Percentiles rank a stretch among this genome's conserved stretches.
Evolutionary conservation across 306 rosid genomes (phyloP).

Genomic region (Citrullus mucosospermus): DNA sequence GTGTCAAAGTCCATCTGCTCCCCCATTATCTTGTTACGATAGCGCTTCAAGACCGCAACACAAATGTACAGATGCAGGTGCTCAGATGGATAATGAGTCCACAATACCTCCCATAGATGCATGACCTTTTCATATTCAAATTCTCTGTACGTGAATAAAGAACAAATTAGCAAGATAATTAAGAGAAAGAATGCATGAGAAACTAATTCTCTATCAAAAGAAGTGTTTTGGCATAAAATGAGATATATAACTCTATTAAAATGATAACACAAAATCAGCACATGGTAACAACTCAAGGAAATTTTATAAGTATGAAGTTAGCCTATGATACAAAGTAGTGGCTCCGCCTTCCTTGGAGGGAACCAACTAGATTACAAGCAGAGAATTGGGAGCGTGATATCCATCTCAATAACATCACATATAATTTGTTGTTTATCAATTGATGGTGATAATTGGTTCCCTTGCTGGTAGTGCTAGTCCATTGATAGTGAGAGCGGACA

Average conservation of each 20-base stretch:
- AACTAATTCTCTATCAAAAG: background rate
- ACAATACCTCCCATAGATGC: slow-evolving; percentile 89
- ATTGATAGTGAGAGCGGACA: no score
- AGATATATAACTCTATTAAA: background rate
- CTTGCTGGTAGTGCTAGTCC: no score
- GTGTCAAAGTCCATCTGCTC: slow-evolving; percentile 97
- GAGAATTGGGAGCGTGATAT: background rate
- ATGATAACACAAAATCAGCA: background rate
- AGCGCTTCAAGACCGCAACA: slow-evolving; percentile 80
- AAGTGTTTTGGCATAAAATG: background rate
- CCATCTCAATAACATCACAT: no score
- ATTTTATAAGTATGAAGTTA: background rate
- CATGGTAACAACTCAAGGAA: background rate
- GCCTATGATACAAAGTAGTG: background rate
- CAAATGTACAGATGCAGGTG: slow-evolving; percentile 87
- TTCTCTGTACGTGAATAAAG: slow-evolving; percentile 40
- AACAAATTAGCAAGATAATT: background rate
- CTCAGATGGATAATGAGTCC: slow-evolving; percentile 85
- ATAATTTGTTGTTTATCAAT: no score
- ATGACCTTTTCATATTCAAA: slow-evolving; percentile 63
- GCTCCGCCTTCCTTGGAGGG: background rate
- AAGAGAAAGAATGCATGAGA: background rate
- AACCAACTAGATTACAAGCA: background rate
- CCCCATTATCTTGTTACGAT: slow-evolving; percentile 62
- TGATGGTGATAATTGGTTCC: no score